Evolutionary conservation across 768 basidiomycete species (phyloP), one percentile per base, ranked within the genome.

Genomic region (Russula foetens): DNA sequence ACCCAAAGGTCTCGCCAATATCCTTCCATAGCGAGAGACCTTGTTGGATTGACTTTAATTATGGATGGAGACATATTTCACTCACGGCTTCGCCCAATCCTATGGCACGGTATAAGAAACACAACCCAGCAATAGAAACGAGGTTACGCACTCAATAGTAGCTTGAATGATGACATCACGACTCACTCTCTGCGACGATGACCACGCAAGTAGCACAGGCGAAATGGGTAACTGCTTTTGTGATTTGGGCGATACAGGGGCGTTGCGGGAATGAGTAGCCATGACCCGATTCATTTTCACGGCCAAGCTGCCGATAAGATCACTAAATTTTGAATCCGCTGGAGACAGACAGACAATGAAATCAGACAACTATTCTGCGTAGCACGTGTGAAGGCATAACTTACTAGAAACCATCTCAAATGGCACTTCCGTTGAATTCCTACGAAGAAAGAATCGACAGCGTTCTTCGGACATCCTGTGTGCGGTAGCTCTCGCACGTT

Each of bases 11-110:
- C 31, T 5, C 31, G 31, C 31, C 31, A 33, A 33, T 33, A 33
- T 33, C 11, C 31, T 33, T 33, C 11, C 11, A 11, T 33, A 11
- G 31, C 4, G n/a, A 49, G 38, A 9, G 19, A 19, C 12, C 23
- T 26, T 4, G 41, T 50, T 39, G 3, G 24, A 8, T 35, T 33
- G 23, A 21, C 31, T 7, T 14, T 21, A 1, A 26, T 54, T 15
- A 7, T 11, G 17, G 23, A 15, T n/a, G 17, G 28, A 24, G 19
- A 28, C 3, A 12, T 33, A 44, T 44, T 15, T n/a, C 15, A 56
- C 59, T 60, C n/a, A 60, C 59, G 31, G 41, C 39, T 50, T 44
- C 15, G 46, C 24, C 59, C 59, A 28, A 60, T 33, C 9, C 59
- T 60, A 23, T 43, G 21, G 9, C 2, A 44, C 19, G 1, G 29